phyloP scores from a whole-genome alignment of 2,329 filamentous ascomycete species.

The Amauroascus niger region DNA sequence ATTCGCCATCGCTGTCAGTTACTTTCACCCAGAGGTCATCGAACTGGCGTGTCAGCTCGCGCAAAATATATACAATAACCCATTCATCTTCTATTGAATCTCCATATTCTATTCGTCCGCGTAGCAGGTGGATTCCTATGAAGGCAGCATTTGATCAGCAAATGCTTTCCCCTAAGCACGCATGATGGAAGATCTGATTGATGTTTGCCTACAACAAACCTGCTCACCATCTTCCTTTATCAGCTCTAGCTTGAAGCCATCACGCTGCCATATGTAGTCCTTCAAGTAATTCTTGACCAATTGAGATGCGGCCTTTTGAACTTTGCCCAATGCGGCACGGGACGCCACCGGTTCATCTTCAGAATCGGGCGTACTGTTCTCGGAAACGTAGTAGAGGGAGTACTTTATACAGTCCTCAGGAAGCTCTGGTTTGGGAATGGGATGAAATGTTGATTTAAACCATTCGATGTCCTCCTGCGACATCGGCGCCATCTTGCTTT shows the following conservation, averaged over 20 bases:
- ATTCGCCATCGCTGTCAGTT: slow-evolving; percentile 85
- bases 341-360: slow-evolving; percentile 40
- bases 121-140: slow-evolving; percentile 49
- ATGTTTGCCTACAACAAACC: slow-evolving; percentile 10
- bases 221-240: slow-evolving; percentile 50
- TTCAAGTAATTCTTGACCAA: slow-evolving; percentile 58
- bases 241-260: slow-evolving; percentile 61
- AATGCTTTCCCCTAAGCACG: not conserved
- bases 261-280: slow-evolving; percentile 92
- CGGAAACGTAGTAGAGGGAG: slow-evolving; percentile 61
- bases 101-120: slow-evolving; percentile 74
- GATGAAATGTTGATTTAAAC: slow-evolving; percentile 56
- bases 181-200: not conserved
- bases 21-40: slow-evolving; percentile 70
- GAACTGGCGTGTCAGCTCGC: slow-evolving; percentile 66
- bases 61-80: slow-evolving; percentile 83
- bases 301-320: slow-evolving; percentile 59
- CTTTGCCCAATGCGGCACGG: slow-evolving; percentile 55
- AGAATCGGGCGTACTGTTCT: slow-evolving; percentile 45
- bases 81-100: slow-evolving; percentile 97
- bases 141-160: not conserved
- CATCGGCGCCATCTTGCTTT: slow-evolving; percentile 33
- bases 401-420: slow-evolving; percentile 84
- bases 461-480: slow-evolving; percentile 52
- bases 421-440: slow-evolving; percentile 54